Evolutionary conservation across 2,329 filamentous ascomycete species (phyloP).

Genomic region (Claviceps monticola): DNA sequence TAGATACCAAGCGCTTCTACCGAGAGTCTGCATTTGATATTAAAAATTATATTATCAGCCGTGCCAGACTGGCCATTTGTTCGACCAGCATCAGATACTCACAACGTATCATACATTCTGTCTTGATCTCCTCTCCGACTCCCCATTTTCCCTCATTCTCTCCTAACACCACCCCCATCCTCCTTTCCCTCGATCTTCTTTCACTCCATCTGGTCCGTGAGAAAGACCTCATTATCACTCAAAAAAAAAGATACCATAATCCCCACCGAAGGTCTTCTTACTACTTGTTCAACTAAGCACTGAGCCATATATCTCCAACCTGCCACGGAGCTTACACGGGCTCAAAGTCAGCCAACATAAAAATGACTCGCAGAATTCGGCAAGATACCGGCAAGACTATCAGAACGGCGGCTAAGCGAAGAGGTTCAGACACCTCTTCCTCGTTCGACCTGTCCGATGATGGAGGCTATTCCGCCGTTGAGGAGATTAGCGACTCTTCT

Average conservation of each 20-base stretch:
- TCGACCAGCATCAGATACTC: slow-evolving; percentile 1
- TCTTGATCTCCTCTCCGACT: background rate
- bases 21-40: slow-evolving; percentile 27
- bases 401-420: slow-evolving; percentile 30
- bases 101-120: background rate
- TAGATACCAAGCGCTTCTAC: slow-evolving; percentile 14
- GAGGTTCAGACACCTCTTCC: slow-evolving; percentile 38
- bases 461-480: slow-evolving; percentile 63
- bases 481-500: slow-evolving; percentile 64
- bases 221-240: background rate
- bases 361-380: slow-evolving; percentile 40
- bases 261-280: background rate
- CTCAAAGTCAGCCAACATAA: background rate
- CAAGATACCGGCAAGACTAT: slow-evolving; percentile 31
- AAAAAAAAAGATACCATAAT: background rate
- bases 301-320: background rate
- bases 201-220: background rate
- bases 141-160: background rate
- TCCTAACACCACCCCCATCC: background rate
- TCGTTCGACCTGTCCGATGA: slow-evolving; percentile 50
- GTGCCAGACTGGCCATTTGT: slow-evolving; percentile 14
- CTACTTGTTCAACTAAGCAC: background rate
- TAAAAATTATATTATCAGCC: slow-evolving; percentile 17
- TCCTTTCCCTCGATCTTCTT: background rate
- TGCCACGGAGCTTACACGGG: background rate